Percentiles rank a stretch among this genome's conserved stretches.
Conservation (phyloP, 495 filamentous ascomycete genomes). For the Poronia punctata region DNA sequence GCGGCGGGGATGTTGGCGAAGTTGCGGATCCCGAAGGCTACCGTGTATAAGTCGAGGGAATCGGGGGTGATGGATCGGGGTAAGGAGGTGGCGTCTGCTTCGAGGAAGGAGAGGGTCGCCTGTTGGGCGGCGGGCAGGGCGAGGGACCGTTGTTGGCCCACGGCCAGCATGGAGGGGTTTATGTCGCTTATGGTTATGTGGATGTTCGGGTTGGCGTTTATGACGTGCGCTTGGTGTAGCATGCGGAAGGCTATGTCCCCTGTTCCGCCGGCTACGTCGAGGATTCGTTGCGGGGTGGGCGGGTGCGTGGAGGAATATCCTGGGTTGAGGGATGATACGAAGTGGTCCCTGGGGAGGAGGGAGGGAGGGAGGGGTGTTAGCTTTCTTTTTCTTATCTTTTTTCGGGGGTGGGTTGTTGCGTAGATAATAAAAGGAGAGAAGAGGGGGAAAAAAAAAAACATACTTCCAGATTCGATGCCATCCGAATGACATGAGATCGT, state of each 20-base stretch:
- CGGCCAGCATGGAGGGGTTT: slow-evolving; percentile 87
- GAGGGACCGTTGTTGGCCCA: slow-evolving; percentile 68
- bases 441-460: slow-evolving; percentile 7
- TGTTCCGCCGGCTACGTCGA: slow-evolving; percentile 95
- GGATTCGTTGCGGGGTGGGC: slow-evolving; percentile 57
- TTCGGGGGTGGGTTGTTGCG: not conserved
- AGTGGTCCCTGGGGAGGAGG: slow-evolving; percentile 59
- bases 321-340: slow-evolving; percentile 86
- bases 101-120: slow-evolving; percentile 61
- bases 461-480: slow-evolving; percentile 94
- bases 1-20: slow-evolving; percentile 83
- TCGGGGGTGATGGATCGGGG: slow-evolving; percentile 29
- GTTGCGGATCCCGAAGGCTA: slow-evolving; percentile 96
- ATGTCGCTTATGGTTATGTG: slow-evolving; percentile 90
- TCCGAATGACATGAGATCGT: slow-evolving; percentile 96
- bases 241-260: slow-evolving; percentile 98
- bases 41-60: slow-evolving; percentile 86
- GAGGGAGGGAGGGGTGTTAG: not conserved
- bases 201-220: slow-evolving; percentile 73
- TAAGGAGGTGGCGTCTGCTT: slow-evolving; percentile 84
- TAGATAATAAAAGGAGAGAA: not conserved
- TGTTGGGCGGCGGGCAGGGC: slow-evolving; percentile 38
- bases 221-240: slow-evolving; percentile 76
- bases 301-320: slow-evolving; percentile 56
- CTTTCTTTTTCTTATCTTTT: too few relatives aligned